Evolutionary conservation across 1,139 yeast genomes (phyloP).

Genomic region (Yamadazyma dushanensis): DNA sequence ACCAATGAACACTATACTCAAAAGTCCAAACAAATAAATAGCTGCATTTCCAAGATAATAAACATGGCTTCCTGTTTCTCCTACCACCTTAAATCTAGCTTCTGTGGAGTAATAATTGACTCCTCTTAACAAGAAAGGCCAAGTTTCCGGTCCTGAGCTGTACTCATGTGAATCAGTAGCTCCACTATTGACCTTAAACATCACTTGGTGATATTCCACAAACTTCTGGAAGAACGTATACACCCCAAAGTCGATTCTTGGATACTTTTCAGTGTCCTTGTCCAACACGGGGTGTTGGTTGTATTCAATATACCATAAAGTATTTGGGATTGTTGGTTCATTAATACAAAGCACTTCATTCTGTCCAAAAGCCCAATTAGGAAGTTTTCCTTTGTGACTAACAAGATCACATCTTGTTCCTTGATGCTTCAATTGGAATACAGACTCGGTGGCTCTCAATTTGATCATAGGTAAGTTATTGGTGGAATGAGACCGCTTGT

Average conservation of each 20-base stretch:
- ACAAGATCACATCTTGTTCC: constrained; percentile 61
- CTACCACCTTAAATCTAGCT: constrained; percentile 18
- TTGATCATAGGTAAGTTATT: constrained; percentile 38
- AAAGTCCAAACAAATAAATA: constrained; percentile 29
- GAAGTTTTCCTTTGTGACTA: constrained; percentile 62
- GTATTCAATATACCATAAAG: constrained; percentile 66
- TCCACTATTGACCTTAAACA: constrained; percentile 30
- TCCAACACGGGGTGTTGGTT: constrained; percentile 54
- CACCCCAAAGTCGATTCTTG: constrained; percentile 26
- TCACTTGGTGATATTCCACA: constrained; percentile 35
- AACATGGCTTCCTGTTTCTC: constrained; percentile 30
- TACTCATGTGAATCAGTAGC: constrained; percentile 29
- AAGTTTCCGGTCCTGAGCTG: constrained; percentile 34
- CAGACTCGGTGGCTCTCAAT: constrained; percentile 52
- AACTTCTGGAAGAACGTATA: constrained; percentile 31
- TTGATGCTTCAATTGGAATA: constrained; percentile 60
- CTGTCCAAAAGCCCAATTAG: constrained; percentile 69
- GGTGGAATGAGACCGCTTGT: constrained; percentile 25
- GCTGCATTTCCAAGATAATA: constrained; percentile 39
- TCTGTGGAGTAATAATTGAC: constrained; percentile 29
- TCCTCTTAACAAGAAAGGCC: constrained; percentile 42
- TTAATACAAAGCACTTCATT: constrained; percentile 76
- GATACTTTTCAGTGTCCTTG: constrained; percentile 24
- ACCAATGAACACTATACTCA: constrained; percentile 21
- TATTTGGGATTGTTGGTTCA: constrained; percentile 56